A percentile compares a stretch with the other conserved stretches of the same genome.
Evolutionary conservation across 768 basidiomycete species (phyloP).

Genomic region (Russula griseocarnosa): DNA sequence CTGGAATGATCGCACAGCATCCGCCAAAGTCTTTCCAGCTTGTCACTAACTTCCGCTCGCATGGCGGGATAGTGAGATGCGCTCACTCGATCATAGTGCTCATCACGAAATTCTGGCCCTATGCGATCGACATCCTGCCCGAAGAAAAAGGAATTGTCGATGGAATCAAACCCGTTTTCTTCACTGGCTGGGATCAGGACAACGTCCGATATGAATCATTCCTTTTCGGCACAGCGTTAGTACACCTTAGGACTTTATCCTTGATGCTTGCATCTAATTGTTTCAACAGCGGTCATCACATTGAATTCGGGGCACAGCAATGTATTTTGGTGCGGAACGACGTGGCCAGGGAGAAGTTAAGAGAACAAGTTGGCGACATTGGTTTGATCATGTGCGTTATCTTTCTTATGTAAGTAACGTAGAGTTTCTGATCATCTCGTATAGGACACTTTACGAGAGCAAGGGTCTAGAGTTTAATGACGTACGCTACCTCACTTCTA

Average conservation of each 20-base stretch:
- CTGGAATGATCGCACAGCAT: neutral
- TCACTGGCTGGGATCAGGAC: conserved; percentile 32
- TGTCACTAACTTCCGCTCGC: conserved; percentile 37
- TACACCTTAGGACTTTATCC: neutral
- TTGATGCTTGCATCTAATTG: conserved; percentile 1
- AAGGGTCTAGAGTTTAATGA: conserved; percentile 67
- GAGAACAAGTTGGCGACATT: conserved; percentile 31
- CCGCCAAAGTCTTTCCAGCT: conserved; percentile 35
- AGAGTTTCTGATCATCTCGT: neutral
- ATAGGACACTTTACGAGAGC: conserved; percentile 52
- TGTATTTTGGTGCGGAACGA: conserved; percentile 39
- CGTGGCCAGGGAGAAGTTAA: conserved; percentile 31
- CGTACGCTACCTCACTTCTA: conserved; percentile 33
- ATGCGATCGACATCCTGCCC: conserved; percentile 35
- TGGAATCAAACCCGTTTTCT: conserved; percentile 34
- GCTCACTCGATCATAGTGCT: conserved; percentile 35
- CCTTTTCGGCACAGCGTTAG: conserved; percentile 34
- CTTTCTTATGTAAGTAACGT: neutral
- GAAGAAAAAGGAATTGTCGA: conserved; percentile 35
- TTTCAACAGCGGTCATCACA: conserved; percentile 20
- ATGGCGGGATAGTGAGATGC: conserved; percentile 36
- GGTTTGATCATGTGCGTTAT: conserved; percentile 28
- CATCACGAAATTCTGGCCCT: conserved; percentile 34
- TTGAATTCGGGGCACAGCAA: conserved; percentile 34
- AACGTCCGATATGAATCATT: conserved; percentile 37